Evolutionary conservation across 2,329 filamentous ascomycete species (phyloP).

Genomic region (Alternaria solani): DNA sequence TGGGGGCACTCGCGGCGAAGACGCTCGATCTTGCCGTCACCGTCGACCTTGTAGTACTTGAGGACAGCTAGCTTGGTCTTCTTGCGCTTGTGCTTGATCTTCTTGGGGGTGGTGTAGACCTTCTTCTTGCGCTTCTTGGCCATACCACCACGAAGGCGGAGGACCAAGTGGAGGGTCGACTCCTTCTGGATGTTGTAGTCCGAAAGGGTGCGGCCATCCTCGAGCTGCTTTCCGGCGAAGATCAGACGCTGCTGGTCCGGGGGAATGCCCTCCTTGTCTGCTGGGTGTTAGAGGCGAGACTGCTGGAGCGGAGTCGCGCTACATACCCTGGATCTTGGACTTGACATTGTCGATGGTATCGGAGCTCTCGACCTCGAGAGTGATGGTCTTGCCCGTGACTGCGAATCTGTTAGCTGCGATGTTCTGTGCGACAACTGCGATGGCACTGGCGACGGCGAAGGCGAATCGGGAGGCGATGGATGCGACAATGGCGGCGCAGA

Average conservation of each 20-base stretch:
- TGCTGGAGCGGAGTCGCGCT: not conserved
- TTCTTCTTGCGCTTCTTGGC: conserved; percentile 99
- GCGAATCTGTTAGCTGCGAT: conserved; percentile 45
- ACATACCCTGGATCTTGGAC: conserved; percentile 83
- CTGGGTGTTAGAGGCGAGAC: conserved; percentile 47
- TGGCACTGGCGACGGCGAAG: not conserved
- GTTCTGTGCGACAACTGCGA: not conserved
- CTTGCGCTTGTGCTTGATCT: conserved; percentile 99
- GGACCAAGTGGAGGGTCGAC: conserved; percentile 96
- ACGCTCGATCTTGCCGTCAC: conserved; percentile 99
- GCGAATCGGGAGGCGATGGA: not conserved
- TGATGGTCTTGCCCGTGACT: conserved; percentile 99
- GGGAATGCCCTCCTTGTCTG: conserved; percentile 99
- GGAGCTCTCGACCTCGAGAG: conserved; percentile 99
- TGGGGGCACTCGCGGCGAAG: conserved; percentile 95
- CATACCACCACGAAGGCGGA: conserved; percentile 91
- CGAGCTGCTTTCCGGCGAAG: conserved; percentile 99
- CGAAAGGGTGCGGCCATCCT: conserved; percentile 97
- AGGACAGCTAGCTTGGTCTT: conserved; percentile 99
- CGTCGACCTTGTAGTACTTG: conserved; percentile 99
- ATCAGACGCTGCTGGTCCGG: conserved; percentile 99
- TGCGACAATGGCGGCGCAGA: not conserved
- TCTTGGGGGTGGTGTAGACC: conserved; percentile 99
- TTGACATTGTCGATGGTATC: conserved; percentile 99
- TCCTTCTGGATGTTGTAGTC: conserved; percentile 99